These are phyloP conservation scores for Trametes maxima DNA, from an alignment of 768 basidiomycete genomes.

Conservation along the genomic window DNA sequence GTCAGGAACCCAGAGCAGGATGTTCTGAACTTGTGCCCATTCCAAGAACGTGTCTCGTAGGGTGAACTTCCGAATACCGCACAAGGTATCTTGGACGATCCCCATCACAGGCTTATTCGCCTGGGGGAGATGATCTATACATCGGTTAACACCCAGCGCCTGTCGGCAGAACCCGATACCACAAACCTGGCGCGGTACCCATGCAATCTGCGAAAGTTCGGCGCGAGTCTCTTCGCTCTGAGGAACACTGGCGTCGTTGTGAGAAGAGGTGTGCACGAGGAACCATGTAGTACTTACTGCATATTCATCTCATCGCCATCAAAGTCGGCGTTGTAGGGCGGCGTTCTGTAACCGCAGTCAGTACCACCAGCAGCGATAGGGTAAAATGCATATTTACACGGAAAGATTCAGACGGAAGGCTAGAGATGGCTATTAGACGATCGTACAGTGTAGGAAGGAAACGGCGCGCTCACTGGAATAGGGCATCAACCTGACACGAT, in stretches of 20 bases:
- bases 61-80: slow-evolving; percentile 96
- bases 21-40: slow-evolving; percentile 95
- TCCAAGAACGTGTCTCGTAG: slow-evolving; percentile 94
- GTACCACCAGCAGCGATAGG: background rate
- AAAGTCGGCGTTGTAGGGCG: slow-evolving; percentile 99
- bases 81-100: slow-evolving; percentile 98
- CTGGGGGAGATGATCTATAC: slow-evolving; percentile 96
- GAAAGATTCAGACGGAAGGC: slow-evolving; percentile 98
- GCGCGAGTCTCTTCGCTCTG: slow-evolving; percentile 98
- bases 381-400: slow-evolving; percentile 62
- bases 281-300: slow-evolving; percentile 72
- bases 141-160: background rate
- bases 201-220: slow-evolving; percentile 96
- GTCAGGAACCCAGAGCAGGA: slow-evolving; percentile 95
- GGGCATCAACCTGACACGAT: slow-evolving; percentile 94
- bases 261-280: background rate
- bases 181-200: slow-evolving; percentile 92
- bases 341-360: slow-evolving; percentile 58
- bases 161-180: too few species aligned
- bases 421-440: slow-evolving; percentile 33
- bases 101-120: slow-evolving; percentile 99
- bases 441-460: slow-evolving; percentile 25
- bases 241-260: slow-evolving; percentile 65
- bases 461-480: slow-evolving; percentile 78
- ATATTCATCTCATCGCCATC: slow-evolving; percentile 99